Evolutionary conservation across 805 yeast genomes (phyloP), one percentile per base, ranked within the genome.

Genomic region (Wickerhamiella hasegawae): DNA sequence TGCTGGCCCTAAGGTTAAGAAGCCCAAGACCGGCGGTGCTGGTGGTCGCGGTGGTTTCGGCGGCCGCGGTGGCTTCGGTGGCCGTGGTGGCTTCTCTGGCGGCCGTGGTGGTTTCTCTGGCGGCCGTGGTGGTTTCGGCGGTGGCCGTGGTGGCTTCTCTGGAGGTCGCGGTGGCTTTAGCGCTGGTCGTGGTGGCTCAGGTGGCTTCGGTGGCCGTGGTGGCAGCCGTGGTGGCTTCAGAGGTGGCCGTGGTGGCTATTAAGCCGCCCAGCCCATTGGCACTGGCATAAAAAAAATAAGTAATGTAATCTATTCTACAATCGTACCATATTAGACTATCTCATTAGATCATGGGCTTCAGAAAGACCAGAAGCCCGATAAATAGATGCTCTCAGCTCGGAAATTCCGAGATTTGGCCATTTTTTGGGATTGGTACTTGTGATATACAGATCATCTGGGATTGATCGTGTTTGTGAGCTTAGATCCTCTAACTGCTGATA

Each of bases 21-120:
- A 37, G 34, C 82, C 82, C 66, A 76, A 71, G 38, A 71, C 71
- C 32, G 87, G 85, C 28, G 90, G 94, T 45, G 78, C 78, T 57
- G 70, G 73, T 31, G 68, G 71, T 26, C 68, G 74, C 34, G 70
- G 71, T 15, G 47, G 60, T 28, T 59, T 64, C 32, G 65, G 73
- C 31, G 62, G 62, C 29, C 51, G 65, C 25, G 66, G 66, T 22
- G 49, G 58, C 23, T 60, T 62, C 23, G 56, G 58, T 26, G 46
- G 55, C 26, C 53, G 69, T 35, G 65, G 67, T 33, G 58, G 68
- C 24, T 47, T 55, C 33, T 54, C 60, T 18, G 49, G 58, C 30
- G 55, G 64, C 37, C 65, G 68, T n/a, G 48, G 58, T 28, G 49
- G 69, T 43, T 68, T 73, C 39, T 63, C 68, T 8, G 54, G 55